Percentiles rank a stretch among this genome's conserved stretches.
These are phyloP conservation scores for Amanita exitialis DNA, from an alignment of 768 basidiomycete genomes.

Conservation along the genomic window DNA sequence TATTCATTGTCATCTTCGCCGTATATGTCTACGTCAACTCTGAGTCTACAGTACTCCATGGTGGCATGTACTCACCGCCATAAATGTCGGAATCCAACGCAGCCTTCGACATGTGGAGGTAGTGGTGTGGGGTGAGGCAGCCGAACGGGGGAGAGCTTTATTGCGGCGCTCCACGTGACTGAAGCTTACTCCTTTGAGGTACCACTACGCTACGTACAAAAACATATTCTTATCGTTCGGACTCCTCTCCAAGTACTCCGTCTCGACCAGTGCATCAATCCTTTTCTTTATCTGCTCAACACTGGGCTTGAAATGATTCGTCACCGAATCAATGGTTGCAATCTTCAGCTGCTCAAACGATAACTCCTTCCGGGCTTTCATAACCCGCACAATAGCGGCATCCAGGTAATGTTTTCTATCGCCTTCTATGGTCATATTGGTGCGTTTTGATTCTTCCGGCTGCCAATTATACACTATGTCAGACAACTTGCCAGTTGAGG, in stretches of 20 bases:
- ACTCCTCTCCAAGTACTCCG: conserved; percentile 77
- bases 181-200: neutral
- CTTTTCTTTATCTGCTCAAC: conserved; percentile 80
- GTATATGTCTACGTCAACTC: conserved; percentile 35
- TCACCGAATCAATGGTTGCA: conserved; percentile 80
- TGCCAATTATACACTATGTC: conserved; percentile 17
- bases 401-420: conserved; percentile 83
- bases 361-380: conserved; percentile 89
- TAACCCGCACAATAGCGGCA: conserved; percentile 92
- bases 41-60: conserved; percentile 20
- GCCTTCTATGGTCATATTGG: conserved; percentile 75
- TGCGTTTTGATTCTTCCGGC: conserved; percentile 81
- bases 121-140: neutral
- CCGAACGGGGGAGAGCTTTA: neutral
- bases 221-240: conserved; percentile 62
- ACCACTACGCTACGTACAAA: conserved; percentile 55
- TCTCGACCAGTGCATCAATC: conserved; percentile 74
- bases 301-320: conserved; percentile 78
- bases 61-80: conserved; percentile 16
- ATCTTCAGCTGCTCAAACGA: conserved; percentile 70
- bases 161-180: conserved; percentile 1
- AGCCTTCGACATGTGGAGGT: conserved; percentile 2
- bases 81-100: conserved; percentile 25
- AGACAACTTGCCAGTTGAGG: neutral
- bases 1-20: conserved; percentile 40